These are phyloP conservation scores for Malus fusca DNA, from an alignment of 306 rosid genomes.

Conservation along the genomic window DNA sequence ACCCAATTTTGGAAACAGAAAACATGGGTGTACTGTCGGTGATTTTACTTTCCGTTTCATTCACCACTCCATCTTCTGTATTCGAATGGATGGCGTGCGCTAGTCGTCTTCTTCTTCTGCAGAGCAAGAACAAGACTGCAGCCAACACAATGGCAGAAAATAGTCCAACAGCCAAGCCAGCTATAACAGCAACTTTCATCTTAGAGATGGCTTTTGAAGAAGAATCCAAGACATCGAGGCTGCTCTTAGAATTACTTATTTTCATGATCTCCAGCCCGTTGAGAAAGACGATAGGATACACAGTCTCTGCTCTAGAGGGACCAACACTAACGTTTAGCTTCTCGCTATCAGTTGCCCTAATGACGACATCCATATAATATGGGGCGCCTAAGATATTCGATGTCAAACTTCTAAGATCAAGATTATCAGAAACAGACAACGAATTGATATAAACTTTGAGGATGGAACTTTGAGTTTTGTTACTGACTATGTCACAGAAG, in stretches of 20 bases:
- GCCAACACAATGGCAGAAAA: conserved; percentile 21
- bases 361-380: conserved; percentile 42
- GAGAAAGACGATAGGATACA: conserved; percentile 30
- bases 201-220: conserved; percentile 12
- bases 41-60: conserved; percentile 12
- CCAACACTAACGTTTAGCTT: conserved; percentile 49
- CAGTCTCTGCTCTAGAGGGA: not conserved
- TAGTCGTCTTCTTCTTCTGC: conserved; percentile 43
- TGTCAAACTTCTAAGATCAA: conserved; percentile 23
- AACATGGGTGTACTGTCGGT: conserved; percentile 11
- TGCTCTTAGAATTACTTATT: conserved; percentile 36
- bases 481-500: conserved; percentile 44
- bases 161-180: conserved; percentile 33
- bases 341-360: conserved; percentile 13
- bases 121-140: conserved; percentile 19
- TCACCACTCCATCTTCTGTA: conserved; percentile 15
- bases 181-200: conserved; percentile 29
- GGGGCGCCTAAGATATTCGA: conserved; percentile 36
- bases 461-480: not conserved
- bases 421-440: conserved; percentile 26
- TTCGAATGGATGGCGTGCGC: conserved; percentile 26
- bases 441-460: conserved; percentile 48
- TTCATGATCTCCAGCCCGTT: conserved; percentile 69
- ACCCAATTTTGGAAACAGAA: conserved; percentile 38
- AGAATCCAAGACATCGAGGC: conserved; percentile 29